Evolutionary conservation across 225 moss, liverwort and hornwort genomes (phyloP).

Genomic region (Takakia lepidozioides): DNA sequence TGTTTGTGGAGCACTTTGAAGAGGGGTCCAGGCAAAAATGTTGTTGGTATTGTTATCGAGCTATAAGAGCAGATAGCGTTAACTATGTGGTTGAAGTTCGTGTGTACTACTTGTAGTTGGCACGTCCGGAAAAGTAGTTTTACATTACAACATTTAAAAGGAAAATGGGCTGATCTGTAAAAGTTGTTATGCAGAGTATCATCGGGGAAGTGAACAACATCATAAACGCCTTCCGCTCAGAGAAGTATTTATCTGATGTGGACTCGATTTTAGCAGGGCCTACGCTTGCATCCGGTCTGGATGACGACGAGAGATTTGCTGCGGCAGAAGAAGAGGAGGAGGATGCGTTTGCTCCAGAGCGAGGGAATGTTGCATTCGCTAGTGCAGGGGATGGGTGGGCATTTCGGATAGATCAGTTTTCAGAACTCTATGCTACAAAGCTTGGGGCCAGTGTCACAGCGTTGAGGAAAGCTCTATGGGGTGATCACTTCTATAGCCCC

Average conservation of each 20-base stretch:
- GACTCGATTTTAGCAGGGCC: constrained; percentile 81
- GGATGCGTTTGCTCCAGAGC: constrained; percentile 89
- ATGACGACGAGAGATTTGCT: constrained; percentile 21
- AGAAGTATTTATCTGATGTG: constrained; percentile 96
- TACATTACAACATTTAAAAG: too few species aligned
- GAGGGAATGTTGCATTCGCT: constrained; percentile 92
- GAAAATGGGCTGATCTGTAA: too few species aligned
- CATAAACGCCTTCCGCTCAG: constrained; percentile 82
- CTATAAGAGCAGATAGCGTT: too few species aligned
- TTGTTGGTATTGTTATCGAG: too few species aligned
- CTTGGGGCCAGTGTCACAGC: constrained; percentile 70
- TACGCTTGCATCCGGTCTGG: constrained; percentile 29
- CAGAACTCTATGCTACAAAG: constrained; percentile 77
- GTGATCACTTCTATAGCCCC: constrained; percentile 72
- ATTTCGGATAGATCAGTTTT: constrained; percentile 80
- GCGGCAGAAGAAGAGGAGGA: constrained; percentile 63
- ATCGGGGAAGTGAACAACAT: constrained; percentile 97
- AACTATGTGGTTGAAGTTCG: too few species aligned
- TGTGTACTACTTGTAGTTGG: too few species aligned
- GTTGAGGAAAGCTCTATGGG: constrained; percentile 80
- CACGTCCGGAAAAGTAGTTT: too few species aligned
- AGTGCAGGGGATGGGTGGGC: constrained; percentile 93
- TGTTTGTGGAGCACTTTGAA: too few species aligned
- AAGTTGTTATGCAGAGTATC: constrained; percentile 58
- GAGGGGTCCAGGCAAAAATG: too few species aligned